Conservation (phyloP, 1,284 basidiomycete species). For the Ceratobasidium sp. region DNA sequence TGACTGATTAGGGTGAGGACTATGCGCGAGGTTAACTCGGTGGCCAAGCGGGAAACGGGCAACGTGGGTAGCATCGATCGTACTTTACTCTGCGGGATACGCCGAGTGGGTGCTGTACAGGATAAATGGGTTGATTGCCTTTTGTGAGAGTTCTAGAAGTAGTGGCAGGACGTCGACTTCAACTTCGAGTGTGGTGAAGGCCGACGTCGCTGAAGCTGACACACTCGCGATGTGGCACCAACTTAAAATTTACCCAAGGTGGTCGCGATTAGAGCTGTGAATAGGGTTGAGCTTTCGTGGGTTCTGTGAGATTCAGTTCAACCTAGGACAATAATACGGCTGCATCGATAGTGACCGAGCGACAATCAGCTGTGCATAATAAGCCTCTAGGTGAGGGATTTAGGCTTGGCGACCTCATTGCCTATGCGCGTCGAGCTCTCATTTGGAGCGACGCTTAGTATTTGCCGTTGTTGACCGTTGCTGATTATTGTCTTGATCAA, state of each 20-base stretch:
- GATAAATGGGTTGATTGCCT: too few relatives aligned
- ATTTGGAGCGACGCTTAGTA: constrained; percentile 2
- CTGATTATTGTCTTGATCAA: background rate
- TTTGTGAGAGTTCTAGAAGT: background rate
- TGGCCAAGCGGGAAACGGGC: background rate
- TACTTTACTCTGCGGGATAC: constrained; percentile 8
- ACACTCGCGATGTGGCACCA: background rate
- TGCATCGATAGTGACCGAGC: too few relatives aligned
- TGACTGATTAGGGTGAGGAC: background rate
- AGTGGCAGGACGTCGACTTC: background rate
- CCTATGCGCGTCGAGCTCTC: constrained; percentile 11
- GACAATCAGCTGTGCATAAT: too few relatives aligned
- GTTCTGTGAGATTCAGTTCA: background rate
- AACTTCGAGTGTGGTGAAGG: background rate
- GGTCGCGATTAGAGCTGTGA: background rate
- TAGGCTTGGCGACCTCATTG: constrained; percentile 9
- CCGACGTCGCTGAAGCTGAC: background rate
- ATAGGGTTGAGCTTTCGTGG: background rate
- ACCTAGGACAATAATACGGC: background rate
- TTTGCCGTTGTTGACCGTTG: constrained; percentile 13
- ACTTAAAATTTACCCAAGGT: background rate
- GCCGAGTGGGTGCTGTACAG: constrained; percentile 6
- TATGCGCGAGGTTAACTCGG: background rate
- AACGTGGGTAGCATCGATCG: constrained; percentile 5
- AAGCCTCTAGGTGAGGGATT: background rate